A percentile compares a stretch with the other conserved stretches of the same genome.
Conservation (phyloP, 2,329 filamentous ascomycete genomes). For the Moelleriella libera region DNA sequence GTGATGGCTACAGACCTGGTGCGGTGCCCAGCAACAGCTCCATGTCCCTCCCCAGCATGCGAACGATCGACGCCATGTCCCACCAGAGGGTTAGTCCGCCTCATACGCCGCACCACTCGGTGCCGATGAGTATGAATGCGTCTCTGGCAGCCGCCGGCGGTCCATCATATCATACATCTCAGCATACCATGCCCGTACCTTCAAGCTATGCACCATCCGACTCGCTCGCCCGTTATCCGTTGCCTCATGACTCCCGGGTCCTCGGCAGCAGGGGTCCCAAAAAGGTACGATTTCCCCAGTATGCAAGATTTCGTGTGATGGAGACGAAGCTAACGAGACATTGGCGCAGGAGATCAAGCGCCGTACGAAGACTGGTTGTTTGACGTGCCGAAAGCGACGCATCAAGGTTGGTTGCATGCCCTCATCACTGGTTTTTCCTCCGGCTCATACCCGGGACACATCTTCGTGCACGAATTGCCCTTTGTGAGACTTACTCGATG, state of each 20-base stretch:
- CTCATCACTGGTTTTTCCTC: slow-evolving; percentile 9
- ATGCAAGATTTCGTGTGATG: neutral
- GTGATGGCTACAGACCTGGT: slow-evolving; percentile 16
- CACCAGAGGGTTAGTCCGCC: slow-evolving; percentile 11
- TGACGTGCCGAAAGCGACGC: slow-evolving; percentile 46
- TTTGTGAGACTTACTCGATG: too few relatives aligned
- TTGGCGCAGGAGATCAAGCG: slow-evolving; percentile 44
- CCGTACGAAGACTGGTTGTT: slow-evolving; percentile 47
- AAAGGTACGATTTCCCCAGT: slow-evolving; percentile 28
- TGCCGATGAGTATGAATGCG: slow-evolving; percentile 21
- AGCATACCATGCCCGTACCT: slow-evolving; percentile 18
- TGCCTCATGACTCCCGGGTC: slow-evolving; percentile 34
- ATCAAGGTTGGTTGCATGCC: slow-evolving; percentile 38
- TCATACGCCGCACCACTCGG: slow-evolving; percentile 16
- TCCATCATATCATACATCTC: slow-evolving; percentile 28
- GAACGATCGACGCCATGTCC: slow-evolving; percentile 21
- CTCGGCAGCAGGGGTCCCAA: slow-evolving; percentile 36
- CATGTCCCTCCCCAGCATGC: slow-evolving; percentile 25
- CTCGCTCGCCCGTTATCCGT: slow-evolving; percentile 27
- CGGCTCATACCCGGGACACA: neutral
- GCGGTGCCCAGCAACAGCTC: slow-evolving; percentile 12
- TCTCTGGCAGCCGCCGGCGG: slow-evolving; percentile 14
- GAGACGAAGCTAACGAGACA: slow-evolving; percentile 2
- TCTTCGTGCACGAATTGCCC: too few relatives aligned
- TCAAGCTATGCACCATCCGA: slow-evolving; percentile 28